Evolutionary conservation across 2,329 filamentous ascomycete genomes (phyloP), one percentile per base, ranked within the genome.

Genomic region (Ceratocystis cubensis): DNA sequence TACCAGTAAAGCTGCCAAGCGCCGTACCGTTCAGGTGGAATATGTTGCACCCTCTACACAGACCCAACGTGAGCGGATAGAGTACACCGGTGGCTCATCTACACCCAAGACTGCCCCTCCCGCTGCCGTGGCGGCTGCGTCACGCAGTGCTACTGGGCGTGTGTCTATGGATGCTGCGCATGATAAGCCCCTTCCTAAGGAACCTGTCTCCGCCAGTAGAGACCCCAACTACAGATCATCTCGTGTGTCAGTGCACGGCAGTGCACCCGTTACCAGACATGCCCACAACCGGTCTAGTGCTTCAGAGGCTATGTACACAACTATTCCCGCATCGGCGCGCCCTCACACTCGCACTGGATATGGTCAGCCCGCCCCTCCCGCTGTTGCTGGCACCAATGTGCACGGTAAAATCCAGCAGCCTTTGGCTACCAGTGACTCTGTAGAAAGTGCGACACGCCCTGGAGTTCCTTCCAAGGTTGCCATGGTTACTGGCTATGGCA

Each of bases 11-110:
- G 92, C 96, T 74, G 88, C 88, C 72, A 97, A 97, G 77, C 86
- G 94, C 67, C 85, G 92, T 71, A 99, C 94, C 0, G 91, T 99
- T 0, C 94, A 99, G 77, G 89, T 99, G 69, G 94, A 99, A 78
- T 99, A 99, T 75, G 94, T 97, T 66, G 89, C 92, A 22, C 94
- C 94, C 28, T 86, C 87, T 30, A 95, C 91, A 5, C 86, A 93
- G 73, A 96, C 93, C 0, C 83, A 87, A 69, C 84, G 93, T 70
- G 91, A 88, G 73, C 50, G 61, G n/a, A 69, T 75, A 69, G 73
- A 76, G 6, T 72, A 69, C 45, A 65, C 69, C 33, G 69, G 5
- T 70, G 70, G 17, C 63, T 50, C n/a, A 70, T 53, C 66, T 7
- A 61, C 62, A 1, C 63, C 66, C 25, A 67, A 67, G 66, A 80